Evolutionary conservation across 1,284 basidiomycete species (phyloP).

Genomic region (Sphagnurus paluster): DNA sequence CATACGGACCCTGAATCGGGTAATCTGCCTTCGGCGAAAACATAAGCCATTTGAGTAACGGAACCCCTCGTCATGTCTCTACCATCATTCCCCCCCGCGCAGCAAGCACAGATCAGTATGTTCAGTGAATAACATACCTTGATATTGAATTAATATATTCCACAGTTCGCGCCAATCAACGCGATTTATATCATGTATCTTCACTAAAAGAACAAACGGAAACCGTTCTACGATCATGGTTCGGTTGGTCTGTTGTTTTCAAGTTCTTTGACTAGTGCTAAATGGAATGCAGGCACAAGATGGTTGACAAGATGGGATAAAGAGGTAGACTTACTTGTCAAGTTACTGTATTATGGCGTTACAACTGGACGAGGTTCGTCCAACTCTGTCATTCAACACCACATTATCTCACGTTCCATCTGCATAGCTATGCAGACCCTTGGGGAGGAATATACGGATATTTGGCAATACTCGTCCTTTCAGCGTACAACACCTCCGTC

Average conservation of each 20-base stretch:
- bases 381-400: too few relatives aligned
- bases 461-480: slow-evolving; percentile 65
- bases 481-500: slow-evolving; percentile 46
- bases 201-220: slow-evolving; percentile 78
- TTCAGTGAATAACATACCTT: slow-evolving; percentile 21
- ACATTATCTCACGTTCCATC: too few relatives aligned
- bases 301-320: slow-evolving; percentile 83
- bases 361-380: slow-evolving; percentile 75
- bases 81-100: slow-evolving; percentile 66
- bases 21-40: background rate
- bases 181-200: slow-evolving; percentile 79
- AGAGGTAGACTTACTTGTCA: slow-evolving; percentile 73
- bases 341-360: slow-evolving; percentile 73
- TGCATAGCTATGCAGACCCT: slow-evolving; percentile 73
- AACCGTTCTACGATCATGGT: slow-evolving; percentile 71
- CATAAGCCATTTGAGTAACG: background rate
- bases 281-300: slow-evolving; percentile 63
- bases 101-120: slow-evolving; percentile 86
- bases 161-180: slow-evolving; percentile 82
- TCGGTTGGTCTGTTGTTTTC: slow-evolving; percentile 53
- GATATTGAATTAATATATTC: slow-evolving; percentile 13
- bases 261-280: slow-evolving; percentile 1
- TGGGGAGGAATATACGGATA: slow-evolving; percentile 91
- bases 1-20: background rate
- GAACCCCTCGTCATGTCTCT: slow-evolving; percentile 23